Conservation (phyloP, 768 basidiomycete species). For the Lactarius quietus region DNA sequence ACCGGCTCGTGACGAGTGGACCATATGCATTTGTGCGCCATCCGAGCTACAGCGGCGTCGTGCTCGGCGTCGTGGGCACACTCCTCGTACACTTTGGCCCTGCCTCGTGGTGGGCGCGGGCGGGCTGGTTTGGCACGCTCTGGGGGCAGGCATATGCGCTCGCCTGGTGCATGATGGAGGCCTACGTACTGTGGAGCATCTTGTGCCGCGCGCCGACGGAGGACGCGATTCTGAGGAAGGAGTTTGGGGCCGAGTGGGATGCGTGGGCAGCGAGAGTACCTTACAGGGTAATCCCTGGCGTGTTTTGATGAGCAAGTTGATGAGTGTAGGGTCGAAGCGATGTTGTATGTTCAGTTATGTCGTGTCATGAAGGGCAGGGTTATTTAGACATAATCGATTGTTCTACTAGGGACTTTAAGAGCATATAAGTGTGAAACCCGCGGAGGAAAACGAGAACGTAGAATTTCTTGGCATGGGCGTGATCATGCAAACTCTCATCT, state of each 20-base stretch:
- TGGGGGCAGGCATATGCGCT: conserved; percentile 14
- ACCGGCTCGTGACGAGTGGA: conserved; percentile 28
- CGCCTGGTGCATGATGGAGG: conserved; percentile 18
- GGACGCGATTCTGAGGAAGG: conserved; percentile 17
- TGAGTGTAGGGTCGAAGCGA: too few species aligned
- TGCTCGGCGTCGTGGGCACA: conserved; percentile 25
- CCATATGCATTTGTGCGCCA: conserved; percentile 29
- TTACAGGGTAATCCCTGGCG: conserved; percentile 23
- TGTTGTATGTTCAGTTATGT: background rate
- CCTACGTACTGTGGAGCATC: conserved; percentile 21
- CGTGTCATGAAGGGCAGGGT: background rate
- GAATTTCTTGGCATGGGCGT: background rate
- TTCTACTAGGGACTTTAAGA: background rate
- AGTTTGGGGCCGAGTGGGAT: conserved; percentile 24
- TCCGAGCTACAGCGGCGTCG: conserved; percentile 26
- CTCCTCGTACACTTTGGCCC: conserved; percentile 25
- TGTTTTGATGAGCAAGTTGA: conserved; percentile 17
- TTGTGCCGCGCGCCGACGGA: conserved; percentile 18
- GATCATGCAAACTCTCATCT: background rate
- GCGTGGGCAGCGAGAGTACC: conserved; percentile 22
- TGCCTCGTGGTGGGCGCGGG: conserved; percentile 22
- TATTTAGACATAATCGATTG: background rate
- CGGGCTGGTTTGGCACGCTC: conserved; percentile 12
- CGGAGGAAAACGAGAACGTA: background rate
- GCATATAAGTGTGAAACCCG: background rate